These are phyloP conservation scores for Aspergillus phoenicis DNA, from an alignment of 2,329 filamentous ascomycete genomes.

Conservation along the genomic window DNA sequence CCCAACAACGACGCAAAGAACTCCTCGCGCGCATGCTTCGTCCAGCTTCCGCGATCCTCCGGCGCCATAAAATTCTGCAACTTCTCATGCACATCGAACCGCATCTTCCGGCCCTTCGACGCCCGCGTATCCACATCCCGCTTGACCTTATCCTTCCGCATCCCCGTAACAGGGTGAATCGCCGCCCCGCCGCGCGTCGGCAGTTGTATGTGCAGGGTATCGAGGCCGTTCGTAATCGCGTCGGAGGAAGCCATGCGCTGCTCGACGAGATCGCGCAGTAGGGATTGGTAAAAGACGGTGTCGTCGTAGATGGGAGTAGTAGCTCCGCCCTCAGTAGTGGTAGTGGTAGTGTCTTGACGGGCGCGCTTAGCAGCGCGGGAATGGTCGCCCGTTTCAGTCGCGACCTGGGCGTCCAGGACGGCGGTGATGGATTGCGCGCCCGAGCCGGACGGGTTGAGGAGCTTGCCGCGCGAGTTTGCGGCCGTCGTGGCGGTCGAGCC, in stretches of 20 bases:
- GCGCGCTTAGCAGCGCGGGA: conserved; percentile 34
- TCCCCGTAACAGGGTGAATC: conserved; percentile 45
- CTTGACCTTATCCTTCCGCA: conserved; percentile 66
- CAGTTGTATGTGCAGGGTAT: conserved; percentile 40
- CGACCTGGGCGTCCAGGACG: conserved; percentile 49
- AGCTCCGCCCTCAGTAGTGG: neutral
- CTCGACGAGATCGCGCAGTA: conserved; percentile 91
- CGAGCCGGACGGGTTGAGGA: conserved; percentile 56
- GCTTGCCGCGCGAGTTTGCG: conserved; percentile 61
- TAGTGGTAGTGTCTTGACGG: conserved; percentile 20
- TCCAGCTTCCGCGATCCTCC: conserved; percentile 80
- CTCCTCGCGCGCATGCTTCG: conserved; percentile 72
- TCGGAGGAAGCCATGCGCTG: conserved; percentile 72
- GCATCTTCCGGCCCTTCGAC: conserved; percentile 90
- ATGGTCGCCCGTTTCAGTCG: conserved; percentile 36
- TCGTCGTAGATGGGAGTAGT: conserved; percentile 75
- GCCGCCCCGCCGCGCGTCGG: conserved; percentile 36
- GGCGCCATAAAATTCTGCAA: conserved; percentile 97
- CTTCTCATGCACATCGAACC: conserved; percentile 95
- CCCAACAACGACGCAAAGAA: conserved; percentile 77
- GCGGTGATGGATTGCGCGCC: conserved; percentile 54
- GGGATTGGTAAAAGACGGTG: conserved; percentile 87
- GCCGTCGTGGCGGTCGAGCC: conserved; percentile 54
- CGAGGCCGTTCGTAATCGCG: conserved; percentile 49
- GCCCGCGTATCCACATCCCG: conserved; percentile 89